Conservation (phyloP, 352 stramenopile species). For the Ophiocytium majus region DNA sequence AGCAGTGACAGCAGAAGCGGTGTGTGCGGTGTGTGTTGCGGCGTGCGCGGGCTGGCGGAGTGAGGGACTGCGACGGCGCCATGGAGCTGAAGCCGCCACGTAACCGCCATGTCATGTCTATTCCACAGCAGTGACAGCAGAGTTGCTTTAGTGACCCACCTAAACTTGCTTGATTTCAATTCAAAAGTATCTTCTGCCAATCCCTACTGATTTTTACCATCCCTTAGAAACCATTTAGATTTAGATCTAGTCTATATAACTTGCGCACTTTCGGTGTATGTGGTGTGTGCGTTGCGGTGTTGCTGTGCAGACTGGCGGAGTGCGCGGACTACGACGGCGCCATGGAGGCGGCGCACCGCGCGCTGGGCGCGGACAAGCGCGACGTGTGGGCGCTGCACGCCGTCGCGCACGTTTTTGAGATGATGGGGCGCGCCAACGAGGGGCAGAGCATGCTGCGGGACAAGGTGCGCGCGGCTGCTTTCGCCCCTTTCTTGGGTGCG, state of each 20-base stretch:
- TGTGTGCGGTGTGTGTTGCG: background rate
- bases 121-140: too few relatives aligned
- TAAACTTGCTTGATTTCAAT: too few relatives aligned
- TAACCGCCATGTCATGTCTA: too few relatives aligned
- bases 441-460: conserved; percentile 14
- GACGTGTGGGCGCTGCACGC: conserved; percentile 22
- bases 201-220: too few relatives aligned
- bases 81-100: too few relatives aligned
- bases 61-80: background rate
- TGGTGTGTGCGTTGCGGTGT: too few relatives aligned
- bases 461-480: background rate
- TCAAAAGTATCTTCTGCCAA: too few relatives aligned
- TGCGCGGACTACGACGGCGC: background rate
- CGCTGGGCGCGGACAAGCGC: background rate
- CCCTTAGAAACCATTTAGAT: too few relatives aligned
- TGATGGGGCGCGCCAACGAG: conserved; percentile 11
- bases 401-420: conserved; percentile 17
- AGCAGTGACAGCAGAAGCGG: background rate
- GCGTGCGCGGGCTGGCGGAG: background rate
- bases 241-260: too few relatives aligned
- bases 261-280: too few relatives aligned
- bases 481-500: too few relatives aligned
- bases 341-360: background rate
- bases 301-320: conserved; percentile 15
- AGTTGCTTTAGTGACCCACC: too few relatives aligned